Base-by-base conservation (phyloP, 768 basidiomycete species). In the Auriscalpium orientale region DNA sequence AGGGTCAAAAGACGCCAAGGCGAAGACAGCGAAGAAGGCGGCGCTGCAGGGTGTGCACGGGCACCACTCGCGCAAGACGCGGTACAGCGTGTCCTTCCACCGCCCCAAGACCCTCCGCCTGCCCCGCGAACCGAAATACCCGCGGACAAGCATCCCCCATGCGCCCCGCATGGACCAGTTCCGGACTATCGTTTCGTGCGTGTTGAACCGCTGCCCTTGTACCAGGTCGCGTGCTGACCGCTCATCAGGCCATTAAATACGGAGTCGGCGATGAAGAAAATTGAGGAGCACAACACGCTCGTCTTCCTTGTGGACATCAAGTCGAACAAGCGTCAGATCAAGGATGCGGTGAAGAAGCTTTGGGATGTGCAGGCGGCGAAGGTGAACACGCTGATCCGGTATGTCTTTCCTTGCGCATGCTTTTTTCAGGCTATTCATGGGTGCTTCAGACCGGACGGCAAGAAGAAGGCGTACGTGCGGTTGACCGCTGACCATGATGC, bases 201-300 rank as follows among this genome's bases (percentile, higher is more conserved):
- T 80, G 8, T 46, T 53, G 36, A 46, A 51, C n/a, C 5, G 33
- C n/a, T 9, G 15, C 12, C 11, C 34, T 45, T 55, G 44, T 40
- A 3, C n/a, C n/a, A 35, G 7, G 46, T 28, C 28, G 28, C 28
- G 28, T 28, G 20, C 13, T 2, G 16, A 13, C 33, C 43, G 35
- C 8, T 7, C 11, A 8, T 0, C 55, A 90, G 87, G 51, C 91
- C 91, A 16, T 71, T 93, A 72, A 95, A 93, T 84, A 95, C 93
- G 15, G 95, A 98, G 74, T 87, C 84, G 12, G 95, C 95, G 60
- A 98, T 98, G 95, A 95, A 98, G 84, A 97, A 99, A 84, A 99
- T 99, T 56, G 95, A 99, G 81, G 95, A 98, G 74, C 87, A 98
- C 81, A 98, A 99, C 76, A 99, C 97, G 35, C 83, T 98, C 56